Base-by-base conservation (phyloP, 208 protist genomes). In the Herpetomonas samuelpessoai region DNA sequence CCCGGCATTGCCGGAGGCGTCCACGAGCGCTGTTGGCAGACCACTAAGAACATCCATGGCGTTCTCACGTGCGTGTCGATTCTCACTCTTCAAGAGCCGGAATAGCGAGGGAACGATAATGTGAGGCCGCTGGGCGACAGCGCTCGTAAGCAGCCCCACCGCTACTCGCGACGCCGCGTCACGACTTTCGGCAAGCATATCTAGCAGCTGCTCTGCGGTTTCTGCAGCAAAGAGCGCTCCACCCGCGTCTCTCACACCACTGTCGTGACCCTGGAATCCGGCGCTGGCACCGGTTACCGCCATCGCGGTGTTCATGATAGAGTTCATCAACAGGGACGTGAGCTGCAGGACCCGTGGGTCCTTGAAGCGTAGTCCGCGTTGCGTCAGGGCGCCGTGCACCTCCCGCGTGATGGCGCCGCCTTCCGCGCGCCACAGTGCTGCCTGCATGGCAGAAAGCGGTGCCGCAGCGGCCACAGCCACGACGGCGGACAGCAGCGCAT, bases 161-260 rank as follows among this genome's bases (percentile, higher is more conserved):
- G 80, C 83, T 51, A 79, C 88, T 22, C 76, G 76, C 29, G 84
- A 83, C 2, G 88, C 84, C 10, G 77, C 78, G 50, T 95, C 88
- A 44, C 84, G 73, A 18, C 67, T 71, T 53, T 80, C 65, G 18
- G 72, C 56, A 19, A 95, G 69, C 57, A 95, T 59, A 52, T 84
- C 76, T n/a, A 95, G 63, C 28, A 95, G 71, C 62, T 92, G 84
- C 51, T 95, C 78, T 0, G 84, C 74, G 29, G 82, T 83, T 35
- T 80, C 69, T 4, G 73, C 52, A 6, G 79, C 64, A 22, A 86
- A 64, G 21, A 62, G 51, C 27, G 73, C 35, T 10, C 44, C 44
- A 19, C 44, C 44, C 4, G 16, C 44, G n/a, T n/a, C n/a, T n/a
- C n/a, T n/a, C n/a, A n/a, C n/a, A n/a, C n/a, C n/a, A n/a, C n/a